phyloP scores from a whole-genome alignment of 139 green algal genomes.

The Mesotaenium endlicherianum region DNA sequence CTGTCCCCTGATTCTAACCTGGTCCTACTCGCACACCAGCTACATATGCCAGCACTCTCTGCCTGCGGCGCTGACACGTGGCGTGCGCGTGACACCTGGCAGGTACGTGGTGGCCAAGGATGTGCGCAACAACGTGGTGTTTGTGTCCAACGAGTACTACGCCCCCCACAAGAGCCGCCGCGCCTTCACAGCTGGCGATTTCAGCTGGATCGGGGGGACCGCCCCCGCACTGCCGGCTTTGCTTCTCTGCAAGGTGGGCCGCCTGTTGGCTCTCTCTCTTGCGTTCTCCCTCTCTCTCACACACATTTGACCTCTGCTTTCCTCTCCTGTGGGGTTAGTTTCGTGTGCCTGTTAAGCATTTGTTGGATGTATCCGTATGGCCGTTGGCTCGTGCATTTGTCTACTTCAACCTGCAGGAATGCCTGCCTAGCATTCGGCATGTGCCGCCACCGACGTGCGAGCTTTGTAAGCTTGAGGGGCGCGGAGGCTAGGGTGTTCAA shows the following conservation, averaged over 20 bases:
- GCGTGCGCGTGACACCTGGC: too few species aligned
- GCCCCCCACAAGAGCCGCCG: constrained; percentile 44
- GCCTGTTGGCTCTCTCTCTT: neutral
- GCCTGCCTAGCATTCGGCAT: too few species aligned
- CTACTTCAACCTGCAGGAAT: neutral
- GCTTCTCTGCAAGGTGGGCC: constrained; percentile 22
- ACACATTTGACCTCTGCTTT: neutral
- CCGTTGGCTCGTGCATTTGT: neutral
- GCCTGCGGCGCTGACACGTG: too few species aligned
- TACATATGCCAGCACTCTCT: too few species aligned
- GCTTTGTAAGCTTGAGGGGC: too few species aligned
- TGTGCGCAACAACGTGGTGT: constrained; percentile 76
- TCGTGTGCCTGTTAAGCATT: neutral
- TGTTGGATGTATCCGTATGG: neutral
- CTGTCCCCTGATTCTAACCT: too few species aligned
- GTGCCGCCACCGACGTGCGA: too few species aligned
- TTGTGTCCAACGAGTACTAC: constrained; percentile 66
- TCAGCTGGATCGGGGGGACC: constrained; percentile 45
- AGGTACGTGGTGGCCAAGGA: constrained; percentile 94
- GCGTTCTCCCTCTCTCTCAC: neutral
- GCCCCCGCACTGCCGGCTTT: neutral
- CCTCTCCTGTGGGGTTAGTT: neutral
- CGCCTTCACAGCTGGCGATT: constrained; percentile 40
- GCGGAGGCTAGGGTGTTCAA: too few species aligned
- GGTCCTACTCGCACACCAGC: too few species aligned